phyloP scores from a whole-genome alignment of 139 green algal genomes.

The Tetradesmus lagerheimii region DNA sequence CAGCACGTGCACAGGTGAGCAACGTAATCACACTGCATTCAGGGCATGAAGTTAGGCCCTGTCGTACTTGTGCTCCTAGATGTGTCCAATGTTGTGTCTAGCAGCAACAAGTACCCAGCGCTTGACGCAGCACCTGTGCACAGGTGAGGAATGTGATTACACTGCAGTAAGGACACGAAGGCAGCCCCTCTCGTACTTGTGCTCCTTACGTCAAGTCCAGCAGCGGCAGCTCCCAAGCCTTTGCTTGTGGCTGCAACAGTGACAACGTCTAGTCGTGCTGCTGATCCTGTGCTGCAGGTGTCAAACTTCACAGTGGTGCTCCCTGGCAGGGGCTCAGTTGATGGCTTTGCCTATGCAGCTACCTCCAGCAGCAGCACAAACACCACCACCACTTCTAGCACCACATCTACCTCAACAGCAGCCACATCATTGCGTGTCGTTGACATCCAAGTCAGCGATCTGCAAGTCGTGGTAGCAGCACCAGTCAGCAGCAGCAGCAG shows the following conservation, averaged over 20 bases:
- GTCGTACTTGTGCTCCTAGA: too few species aligned
- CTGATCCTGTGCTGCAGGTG: neutral
- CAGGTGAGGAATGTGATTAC: too few species aligned
- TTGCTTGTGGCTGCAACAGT: too few species aligned
- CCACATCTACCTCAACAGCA: neutral
- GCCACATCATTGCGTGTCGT: neutral
- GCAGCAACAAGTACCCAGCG: neutral
- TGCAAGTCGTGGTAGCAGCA: constrained; percentile 19
- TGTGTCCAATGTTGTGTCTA: constrained; percentile 33
- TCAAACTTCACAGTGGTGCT: constrained; percentile 21
- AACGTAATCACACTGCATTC: neutral
- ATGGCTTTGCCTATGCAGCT: neutral
- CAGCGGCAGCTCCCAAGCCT: neutral
- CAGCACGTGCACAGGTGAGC: neutral
- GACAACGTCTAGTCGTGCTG: too few species aligned
- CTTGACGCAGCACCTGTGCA: neutral
- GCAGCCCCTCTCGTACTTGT: too few species aligned
- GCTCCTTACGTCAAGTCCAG: too few species aligned
- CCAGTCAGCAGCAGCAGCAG: neutral
- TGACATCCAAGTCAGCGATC: neutral
- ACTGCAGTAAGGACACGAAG: too few species aligned
- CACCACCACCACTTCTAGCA: neutral
- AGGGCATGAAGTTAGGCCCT: too few species aligned
- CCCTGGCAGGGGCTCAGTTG: neutral
- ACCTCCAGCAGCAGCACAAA: neutral